Percentiles rank a stretch among this genome's conserved stretches.
Evolutionary conservation across 768 basidiomycete genomes (phyloP).

Genomic region (Kwoniella sp.): DNA sequence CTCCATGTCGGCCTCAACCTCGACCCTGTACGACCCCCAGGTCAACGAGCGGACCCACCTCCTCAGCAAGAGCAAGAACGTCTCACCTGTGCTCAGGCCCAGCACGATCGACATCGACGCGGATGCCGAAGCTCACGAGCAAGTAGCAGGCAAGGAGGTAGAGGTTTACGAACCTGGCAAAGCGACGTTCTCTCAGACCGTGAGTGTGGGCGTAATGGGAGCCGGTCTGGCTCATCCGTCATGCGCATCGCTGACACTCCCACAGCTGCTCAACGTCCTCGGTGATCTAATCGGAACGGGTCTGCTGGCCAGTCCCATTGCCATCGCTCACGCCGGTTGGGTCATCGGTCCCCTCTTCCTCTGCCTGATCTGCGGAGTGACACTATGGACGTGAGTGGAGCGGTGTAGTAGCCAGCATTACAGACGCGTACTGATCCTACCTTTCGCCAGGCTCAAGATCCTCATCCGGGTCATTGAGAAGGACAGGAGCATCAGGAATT

Average conservation of each 20-base stretch:
- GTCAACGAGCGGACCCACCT: constrained; percentile 7
- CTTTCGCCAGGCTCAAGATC: constrained; percentile 31
- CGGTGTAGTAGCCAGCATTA: neutral
- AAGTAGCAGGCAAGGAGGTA: constrained; percentile 25
- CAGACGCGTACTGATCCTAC: neutral
- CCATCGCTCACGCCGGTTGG: constrained; percentile 44
- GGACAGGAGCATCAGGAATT: constrained; percentile 36
- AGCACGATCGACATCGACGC: neutral
- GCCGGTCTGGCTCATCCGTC: too few species aligned
- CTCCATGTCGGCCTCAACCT: constrained; percentile 3
- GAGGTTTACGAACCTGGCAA: constrained; percentile 38
- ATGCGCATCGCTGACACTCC: too few species aligned
- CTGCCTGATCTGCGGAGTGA: constrained; percentile 25
- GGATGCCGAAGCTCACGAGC: constrained; percentile 1
- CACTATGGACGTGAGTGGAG: constrained; percentile 34
- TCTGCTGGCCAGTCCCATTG: constrained; percentile 39
- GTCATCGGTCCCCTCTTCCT: constrained; percentile 34
- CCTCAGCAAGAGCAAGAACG: constrained; percentile 1
- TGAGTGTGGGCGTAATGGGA: constrained; percentile 24
- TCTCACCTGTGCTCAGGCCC: neutral
- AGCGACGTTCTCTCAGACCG: constrained; percentile 38
- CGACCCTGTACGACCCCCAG: constrained; percentile 4
- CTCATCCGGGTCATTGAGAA: constrained; percentile 41
- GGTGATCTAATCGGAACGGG: constrained; percentile 44
- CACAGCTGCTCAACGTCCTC: constrained; percentile 36